Evolutionary conservation across 2,329 filamentous ascomycete genomes (phyloP).

Genomic region (Sporothrix protearum): DNA sequence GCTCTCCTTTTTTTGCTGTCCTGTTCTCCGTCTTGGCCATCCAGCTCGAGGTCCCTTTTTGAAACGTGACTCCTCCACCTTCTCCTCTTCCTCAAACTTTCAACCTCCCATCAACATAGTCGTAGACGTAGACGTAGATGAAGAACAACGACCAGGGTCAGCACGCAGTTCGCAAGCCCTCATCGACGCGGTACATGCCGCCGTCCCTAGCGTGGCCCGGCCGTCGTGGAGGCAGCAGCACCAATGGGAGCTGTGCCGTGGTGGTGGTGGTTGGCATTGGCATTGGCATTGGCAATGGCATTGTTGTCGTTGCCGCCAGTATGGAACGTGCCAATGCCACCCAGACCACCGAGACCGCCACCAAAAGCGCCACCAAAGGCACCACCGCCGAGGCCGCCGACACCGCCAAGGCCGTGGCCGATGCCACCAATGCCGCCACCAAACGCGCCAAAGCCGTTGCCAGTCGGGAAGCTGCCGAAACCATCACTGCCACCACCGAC

Average conservation of each 20-base stretch:
- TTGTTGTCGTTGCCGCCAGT: background rate
- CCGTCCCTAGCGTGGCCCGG: background rate
- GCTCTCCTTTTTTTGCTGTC: slow-evolving; percentile 11
- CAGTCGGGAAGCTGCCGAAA: background rate
- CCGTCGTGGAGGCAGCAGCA: background rate
- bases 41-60: background rate
- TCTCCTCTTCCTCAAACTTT: background rate
- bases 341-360: background rate
- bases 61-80: no score
- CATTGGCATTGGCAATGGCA: no score
- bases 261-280: background rate
- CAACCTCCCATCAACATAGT: no score
- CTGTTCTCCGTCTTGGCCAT: background rate
- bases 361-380: slow-evolving; percentile 40
- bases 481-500: slow-evolving; percentile 39
- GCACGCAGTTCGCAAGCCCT: no score
- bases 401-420: background rate
- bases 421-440: no score
- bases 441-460: background rate
- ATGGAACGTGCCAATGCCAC: background rate
- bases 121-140: background rate
- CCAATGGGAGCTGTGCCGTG: background rate
- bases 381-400: background rate
- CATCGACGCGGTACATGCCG: background rate
- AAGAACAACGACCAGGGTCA: background rate